These are phyloP conservation scores for Lagerstroemia speciosa DNA, from an alignment of 345 rosid species.

Conservation along the genomic window DNA sequence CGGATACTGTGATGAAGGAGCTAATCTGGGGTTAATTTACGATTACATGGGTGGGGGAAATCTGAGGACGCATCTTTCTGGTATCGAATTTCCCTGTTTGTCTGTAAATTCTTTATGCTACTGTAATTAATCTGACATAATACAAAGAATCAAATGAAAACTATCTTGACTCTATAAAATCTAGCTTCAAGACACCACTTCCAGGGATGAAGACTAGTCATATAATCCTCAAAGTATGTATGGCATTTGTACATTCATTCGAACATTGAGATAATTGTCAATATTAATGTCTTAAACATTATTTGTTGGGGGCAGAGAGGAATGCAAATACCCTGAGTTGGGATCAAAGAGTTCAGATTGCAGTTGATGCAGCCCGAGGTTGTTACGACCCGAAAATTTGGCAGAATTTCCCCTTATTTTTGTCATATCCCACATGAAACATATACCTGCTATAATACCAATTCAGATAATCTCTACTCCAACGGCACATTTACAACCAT, in stretches of 20 bases:
- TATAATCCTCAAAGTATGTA: neutral
- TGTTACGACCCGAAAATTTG: too few species aligned
- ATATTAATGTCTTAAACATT: too few species aligned
- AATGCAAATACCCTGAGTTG: neutral
- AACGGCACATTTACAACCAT: too few species aligned
- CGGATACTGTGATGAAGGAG: neutral
- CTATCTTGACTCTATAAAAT: neutral
- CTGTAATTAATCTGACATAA: too few species aligned
- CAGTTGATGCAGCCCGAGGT: constrained; percentile 4
- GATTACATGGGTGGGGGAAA: constrained; percentile 8
- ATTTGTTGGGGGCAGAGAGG: neutral
- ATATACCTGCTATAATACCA: too few species aligned
- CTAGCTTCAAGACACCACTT: neutral
- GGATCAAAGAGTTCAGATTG: constrained; percentile 5
- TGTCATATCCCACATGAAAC: too few species aligned
- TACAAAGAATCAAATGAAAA: neutral
- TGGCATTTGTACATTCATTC: neutral
- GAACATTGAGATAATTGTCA: too few species aligned
- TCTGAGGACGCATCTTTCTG: constrained; percentile 3
- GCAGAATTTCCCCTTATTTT: too few species aligned
- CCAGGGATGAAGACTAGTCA: neutral
- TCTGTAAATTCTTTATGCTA: too few species aligned
- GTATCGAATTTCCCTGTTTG: neutral
- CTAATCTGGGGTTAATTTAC: neutral
- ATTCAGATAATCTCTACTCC: too few species aligned